A percentile compares a stretch with the other conserved stretches of the same genome.
Conservation (phyloP, 495 filamentous ascomycete species). For the Apodospora peruviana region DNA sequence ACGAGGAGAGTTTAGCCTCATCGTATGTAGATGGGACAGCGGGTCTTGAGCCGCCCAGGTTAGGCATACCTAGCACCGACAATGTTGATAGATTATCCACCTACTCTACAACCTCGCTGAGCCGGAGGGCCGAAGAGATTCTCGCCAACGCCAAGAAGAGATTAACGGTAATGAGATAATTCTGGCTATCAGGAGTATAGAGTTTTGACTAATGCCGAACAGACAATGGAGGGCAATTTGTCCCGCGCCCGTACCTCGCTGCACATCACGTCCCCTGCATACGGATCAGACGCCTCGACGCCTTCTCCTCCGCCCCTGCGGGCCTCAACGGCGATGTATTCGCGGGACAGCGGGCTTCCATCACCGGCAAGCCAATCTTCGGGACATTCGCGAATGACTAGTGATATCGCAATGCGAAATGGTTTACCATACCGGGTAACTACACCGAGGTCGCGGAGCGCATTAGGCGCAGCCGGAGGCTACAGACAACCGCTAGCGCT, state of each 20-base stretch:
- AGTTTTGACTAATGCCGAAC: conserved; percentile 5
- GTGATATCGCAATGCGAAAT: conserved; percentile 37
- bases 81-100: conserved; percentile 28
- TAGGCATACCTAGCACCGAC: conserved; percentile 19
- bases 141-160: conserved; percentile 85
- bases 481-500: conserved; percentile 36
- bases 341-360: conserved; percentile 12
- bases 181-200: not conserved
- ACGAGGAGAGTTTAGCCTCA: conserved; percentile 53
- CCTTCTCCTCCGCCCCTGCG: conserved; percentile 36
- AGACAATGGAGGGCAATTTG: conserved; percentile 92
- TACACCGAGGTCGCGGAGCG: conserved; percentile 40
- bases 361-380: conserved; percentile 14
- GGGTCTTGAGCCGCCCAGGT: conserved; percentile 13
- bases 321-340: conserved; percentile 25
- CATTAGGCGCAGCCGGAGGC: conserved; percentile 43
- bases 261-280: conserved; percentile 51
- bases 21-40: conserved; percentile 37
- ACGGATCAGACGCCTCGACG: conserved; percentile 45
- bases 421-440: conserved; percentile 29
- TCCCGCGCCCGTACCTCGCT: conserved; percentile 72
- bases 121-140: conserved; percentile 79
- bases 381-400: conserved; percentile 37
- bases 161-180: conserved; percentile 55
- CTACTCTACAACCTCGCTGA: conserved; percentile 68